Conservation (phyloP, 2,329 filamentous ascomycete species). For the Botryosphaeria dothidea region DNA sequence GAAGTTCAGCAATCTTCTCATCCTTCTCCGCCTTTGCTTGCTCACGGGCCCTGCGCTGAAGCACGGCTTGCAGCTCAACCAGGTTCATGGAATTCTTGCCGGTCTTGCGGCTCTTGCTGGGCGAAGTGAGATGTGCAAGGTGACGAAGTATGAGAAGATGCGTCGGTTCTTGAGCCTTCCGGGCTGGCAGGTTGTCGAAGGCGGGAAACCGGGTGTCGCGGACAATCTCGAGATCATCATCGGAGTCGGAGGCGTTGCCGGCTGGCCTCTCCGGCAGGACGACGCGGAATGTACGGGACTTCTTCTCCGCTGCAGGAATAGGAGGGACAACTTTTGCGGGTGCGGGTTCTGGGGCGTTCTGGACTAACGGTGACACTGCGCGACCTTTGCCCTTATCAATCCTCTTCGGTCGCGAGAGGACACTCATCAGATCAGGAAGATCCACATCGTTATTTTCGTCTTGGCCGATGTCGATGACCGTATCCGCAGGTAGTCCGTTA, state of each 20-base stretch:
- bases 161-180: conserved; percentile 62
- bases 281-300: conserved; percentile 1
- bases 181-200: conserved; percentile 68
- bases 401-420: conserved; percentile 30
- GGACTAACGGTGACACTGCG: conserved; percentile 31
- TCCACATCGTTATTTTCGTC: conserved; percentile 25
- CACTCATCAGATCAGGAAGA: conserved; percentile 28
- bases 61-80: conserved; percentile 65
- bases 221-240: conserved; percentile 67
- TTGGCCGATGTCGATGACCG: conserved; percentile 16
- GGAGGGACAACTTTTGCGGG: neutral
- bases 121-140: conserved; percentile 71
- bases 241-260: conserved; percentile 42
- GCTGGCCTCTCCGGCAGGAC: neutral
- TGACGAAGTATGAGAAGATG: conserved; percentile 70
- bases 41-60: conserved; percentile 72
- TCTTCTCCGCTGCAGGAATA: neutral
- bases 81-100: conserved; percentile 63
- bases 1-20: conserved; percentile 73
- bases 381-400: conserved; percentile 64
- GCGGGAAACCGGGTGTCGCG: conserved; percentile 47
- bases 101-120: conserved; percentile 51
- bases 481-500: neutral
- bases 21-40: conserved; percentile 79
- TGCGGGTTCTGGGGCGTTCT: neutral